These are phyloP conservation scores for Pestalotiopsis sp. DNA, from an alignment of 2,329 filamentous ascomycete genomes.

Conservation along the genomic window DNA sequence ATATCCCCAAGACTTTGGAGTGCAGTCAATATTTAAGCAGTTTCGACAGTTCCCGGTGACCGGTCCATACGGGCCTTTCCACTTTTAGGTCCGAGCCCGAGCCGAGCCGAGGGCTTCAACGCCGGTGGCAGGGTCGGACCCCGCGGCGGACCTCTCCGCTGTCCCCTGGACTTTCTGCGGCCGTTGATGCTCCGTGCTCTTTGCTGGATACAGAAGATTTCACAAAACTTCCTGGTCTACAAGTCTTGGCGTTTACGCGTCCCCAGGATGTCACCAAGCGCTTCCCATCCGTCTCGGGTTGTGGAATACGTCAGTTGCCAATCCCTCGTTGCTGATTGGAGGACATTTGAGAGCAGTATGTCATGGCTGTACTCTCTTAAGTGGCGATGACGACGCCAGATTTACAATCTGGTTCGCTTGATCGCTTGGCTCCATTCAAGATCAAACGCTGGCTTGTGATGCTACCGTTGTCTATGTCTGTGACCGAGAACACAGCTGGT, in stretches of 20 bases:
- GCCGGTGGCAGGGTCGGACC: background rate
- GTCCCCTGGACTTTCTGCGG: background rate
- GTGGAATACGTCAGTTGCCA: background rate
- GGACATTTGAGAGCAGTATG: background rate
- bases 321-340: slow-evolving; percentile 1
- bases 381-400: background rate
- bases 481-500: background rate
- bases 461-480: background rate
- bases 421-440: background rate
- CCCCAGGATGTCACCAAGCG: background rate
- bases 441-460: background rate
- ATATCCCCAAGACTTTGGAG: too few species aligned
- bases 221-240: background rate
- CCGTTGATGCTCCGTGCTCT: background rate
- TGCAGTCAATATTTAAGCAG: too few species aligned
- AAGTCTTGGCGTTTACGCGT: slow-evolving; percentile 9
- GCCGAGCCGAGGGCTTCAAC: background rate
- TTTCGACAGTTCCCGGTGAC: background rate
- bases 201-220: background rate
- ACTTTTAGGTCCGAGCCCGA: background rate
- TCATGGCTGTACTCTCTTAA: background rate
- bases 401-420: background rate
- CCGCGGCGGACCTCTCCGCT: background rate
- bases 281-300: background rate
- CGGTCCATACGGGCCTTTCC: background rate